Evolutionary conservation across 192 early-diverging fungal species (phyloP).

Genomic region (Cladochytrium replicatum): DNA sequence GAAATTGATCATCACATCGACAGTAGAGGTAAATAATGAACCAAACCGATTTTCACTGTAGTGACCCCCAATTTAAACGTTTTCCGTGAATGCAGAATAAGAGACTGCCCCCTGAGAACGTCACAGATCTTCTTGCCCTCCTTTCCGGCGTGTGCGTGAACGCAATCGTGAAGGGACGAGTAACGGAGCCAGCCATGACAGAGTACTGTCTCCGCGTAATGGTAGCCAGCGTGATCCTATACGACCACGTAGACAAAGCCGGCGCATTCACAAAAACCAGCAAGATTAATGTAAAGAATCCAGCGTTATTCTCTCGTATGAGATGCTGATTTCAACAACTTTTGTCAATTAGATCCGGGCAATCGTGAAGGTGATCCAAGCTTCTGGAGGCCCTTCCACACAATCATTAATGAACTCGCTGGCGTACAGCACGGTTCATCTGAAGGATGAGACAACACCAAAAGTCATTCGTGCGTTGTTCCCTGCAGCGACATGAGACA

Average conservation of each 20-base stretch:
- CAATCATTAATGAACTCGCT: conserved; percentile 62
- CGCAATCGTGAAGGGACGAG: conserved; percentile 59
- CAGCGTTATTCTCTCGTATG: no score
- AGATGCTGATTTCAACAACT: no score
- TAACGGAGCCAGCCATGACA: conserved; percentile 43
- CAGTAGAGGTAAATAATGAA: no score
- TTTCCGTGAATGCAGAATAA: no score
- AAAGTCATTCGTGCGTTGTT: no score
- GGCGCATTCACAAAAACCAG: conserved; percentile 71
- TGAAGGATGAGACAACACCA: conserved; percentile 71
- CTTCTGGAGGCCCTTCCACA: conserved; percentile 36
- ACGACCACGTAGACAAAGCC: conserved; percentile 76
- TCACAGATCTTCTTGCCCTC: conserved; percentile 65
- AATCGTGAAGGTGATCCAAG: conserved; percentile 57
- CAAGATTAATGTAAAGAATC: conserved; percentile 63
- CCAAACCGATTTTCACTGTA: no score
- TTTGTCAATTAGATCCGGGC: conserved; percentile 53
- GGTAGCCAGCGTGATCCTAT: conserved; percentile 78
- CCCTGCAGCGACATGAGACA: no score
- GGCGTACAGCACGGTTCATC: conserved; percentile 66
- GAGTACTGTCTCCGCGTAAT: conserved; percentile 76
- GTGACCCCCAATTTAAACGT: no score
- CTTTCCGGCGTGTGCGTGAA: conserved; percentile 71
- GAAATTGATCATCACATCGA: no score
- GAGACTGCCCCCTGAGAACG: no score